These are phyloP conservation scores for Aspergillus novoparasiticus DNA, from an alignment of 2,329 filamentous ascomycete genomes.

Conservation along the genomic window DNA sequence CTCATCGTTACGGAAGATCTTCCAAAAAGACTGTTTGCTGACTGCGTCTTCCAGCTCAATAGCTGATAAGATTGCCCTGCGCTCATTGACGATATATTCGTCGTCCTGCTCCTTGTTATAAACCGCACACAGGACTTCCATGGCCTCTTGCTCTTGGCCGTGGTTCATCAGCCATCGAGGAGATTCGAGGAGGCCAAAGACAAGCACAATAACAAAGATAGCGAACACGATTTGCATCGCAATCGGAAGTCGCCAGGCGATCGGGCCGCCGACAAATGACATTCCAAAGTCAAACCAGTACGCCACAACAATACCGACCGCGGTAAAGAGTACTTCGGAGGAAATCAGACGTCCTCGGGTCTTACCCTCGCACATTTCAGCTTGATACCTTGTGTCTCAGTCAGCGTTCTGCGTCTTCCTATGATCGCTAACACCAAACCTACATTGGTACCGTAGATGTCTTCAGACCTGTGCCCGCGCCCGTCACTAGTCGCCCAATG, in stretches of 20 bases:
- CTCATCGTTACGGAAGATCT: conserved; percentile 46
- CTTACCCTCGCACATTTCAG: not conserved
- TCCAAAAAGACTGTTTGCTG: conserved; percentile 25
- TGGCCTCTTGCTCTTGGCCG: not conserved
- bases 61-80: not conserved
- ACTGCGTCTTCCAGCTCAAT: not conserved
- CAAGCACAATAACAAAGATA: not conserved
- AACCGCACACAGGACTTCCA: not conserved
- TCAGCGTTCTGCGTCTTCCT: not conserved
- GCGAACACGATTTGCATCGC: not conserved
- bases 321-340: not conserved
- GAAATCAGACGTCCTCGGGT: not conserved
- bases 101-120: not conserved
- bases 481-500: not conserved
- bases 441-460: not conserved
- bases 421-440: not conserved
- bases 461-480: not conserved
- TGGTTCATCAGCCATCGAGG: not conserved
- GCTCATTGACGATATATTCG: not conserved
- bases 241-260: not conserved
- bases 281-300: not conserved
- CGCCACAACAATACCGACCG: not conserved
- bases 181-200: not conserved
- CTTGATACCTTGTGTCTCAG: not conserved
- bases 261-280: not conserved